Evolutionary conservation across 192 early-diverging fungal genomes (phyloP).

Genomic region (Coemansia sp.): DNA sequence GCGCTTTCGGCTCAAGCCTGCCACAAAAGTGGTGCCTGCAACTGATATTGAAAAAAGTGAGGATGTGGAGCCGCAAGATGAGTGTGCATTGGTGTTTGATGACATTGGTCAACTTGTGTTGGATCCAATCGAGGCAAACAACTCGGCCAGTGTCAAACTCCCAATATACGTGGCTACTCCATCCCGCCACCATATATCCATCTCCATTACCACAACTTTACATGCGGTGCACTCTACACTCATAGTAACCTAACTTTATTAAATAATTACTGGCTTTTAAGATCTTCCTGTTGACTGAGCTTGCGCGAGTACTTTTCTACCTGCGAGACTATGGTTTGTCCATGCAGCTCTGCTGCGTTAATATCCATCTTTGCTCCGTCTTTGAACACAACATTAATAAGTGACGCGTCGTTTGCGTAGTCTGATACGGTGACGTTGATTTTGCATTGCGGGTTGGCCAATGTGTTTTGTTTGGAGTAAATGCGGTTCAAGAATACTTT

Average conservation of each 20-base stretch:
- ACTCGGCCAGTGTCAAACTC: conserved; percentile 1
- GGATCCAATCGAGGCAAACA: conserved; percentile 19
- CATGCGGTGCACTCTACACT: conserved; percentile 10
- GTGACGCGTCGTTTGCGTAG: conserved; percentile 30
- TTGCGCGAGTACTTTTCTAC: conserved; percentile 45
- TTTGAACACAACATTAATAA: conserved; percentile 47
- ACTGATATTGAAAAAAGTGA: background rate
- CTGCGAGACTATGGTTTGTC: conserved; percentile 37
- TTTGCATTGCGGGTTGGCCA: conserved; percentile 49
- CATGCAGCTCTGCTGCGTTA: conserved; percentile 33
- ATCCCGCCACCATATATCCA: conserved; percentile 26
- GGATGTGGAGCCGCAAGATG: background rate
- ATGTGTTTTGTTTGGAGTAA: conserved; percentile 38
- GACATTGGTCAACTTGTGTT: conserved; percentile 20
- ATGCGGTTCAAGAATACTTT: conserved; percentile 52
- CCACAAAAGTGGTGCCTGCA: background rate
- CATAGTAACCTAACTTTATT: no score
- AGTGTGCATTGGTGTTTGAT: conserved; percentile 32
- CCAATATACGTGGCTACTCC: conserved; percentile 28
- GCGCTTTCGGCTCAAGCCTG: background rate
- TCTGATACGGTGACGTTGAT: conserved; percentile 35
- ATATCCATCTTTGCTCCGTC: conserved; percentile 43
- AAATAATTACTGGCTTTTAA: conserved; percentile 28
- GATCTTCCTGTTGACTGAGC: conserved; percentile 52
- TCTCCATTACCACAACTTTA: background rate